phyloP scores from a whole-genome alignment of 75 land plant species.

The Selaginella tamariscina region DNA sequence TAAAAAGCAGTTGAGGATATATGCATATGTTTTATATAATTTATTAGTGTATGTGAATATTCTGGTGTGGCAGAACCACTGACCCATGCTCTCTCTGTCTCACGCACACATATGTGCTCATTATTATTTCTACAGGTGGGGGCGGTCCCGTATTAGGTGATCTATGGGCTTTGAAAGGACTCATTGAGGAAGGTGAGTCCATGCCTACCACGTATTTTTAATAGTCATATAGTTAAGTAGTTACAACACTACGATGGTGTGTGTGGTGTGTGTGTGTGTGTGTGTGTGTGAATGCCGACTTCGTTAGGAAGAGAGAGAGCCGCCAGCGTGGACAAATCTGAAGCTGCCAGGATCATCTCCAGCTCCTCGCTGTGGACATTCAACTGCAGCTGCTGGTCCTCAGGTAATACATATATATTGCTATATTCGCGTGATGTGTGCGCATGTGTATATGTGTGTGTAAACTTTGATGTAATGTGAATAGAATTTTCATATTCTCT shows the following conservation, averaged over 20 bases:
- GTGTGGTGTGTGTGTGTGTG: too few relatives aligned
- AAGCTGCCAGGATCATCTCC: slow-evolving; percentile 95
- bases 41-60: too few relatives aligned
- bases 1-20: too few relatives aligned
- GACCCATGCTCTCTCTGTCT: too few relatives aligned
- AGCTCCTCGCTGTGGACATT: slow-evolving; percentile 91
- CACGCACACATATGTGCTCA: neutral
- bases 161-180: slow-evolving; percentile 93
- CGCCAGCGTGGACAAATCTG: slow-evolving; percentile 88
- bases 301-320: slow-evolving; percentile 66
- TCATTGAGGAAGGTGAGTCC: slow-evolving; percentile 73
- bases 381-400: slow-evolving; percentile 69
- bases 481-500: neutral
- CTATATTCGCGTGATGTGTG: too few relatives aligned
- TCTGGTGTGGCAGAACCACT: too few relatives aligned
- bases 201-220: neutral
- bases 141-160: slow-evolving; percentile 96
- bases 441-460: too few relatives aligned
- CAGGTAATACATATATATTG: slow-evolving; percentile 33
- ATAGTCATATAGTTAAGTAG: neutral
- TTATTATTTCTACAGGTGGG: slow-evolving; percentile 46
- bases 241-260: too few relatives aligned
- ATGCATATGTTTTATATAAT: too few relatives aligned
- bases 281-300: neutral
- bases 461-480: neutral